Evolutionary conservation across 192 early-diverging fungal species (phyloP).

Genomic region (Mortierella alpina): DNA sequence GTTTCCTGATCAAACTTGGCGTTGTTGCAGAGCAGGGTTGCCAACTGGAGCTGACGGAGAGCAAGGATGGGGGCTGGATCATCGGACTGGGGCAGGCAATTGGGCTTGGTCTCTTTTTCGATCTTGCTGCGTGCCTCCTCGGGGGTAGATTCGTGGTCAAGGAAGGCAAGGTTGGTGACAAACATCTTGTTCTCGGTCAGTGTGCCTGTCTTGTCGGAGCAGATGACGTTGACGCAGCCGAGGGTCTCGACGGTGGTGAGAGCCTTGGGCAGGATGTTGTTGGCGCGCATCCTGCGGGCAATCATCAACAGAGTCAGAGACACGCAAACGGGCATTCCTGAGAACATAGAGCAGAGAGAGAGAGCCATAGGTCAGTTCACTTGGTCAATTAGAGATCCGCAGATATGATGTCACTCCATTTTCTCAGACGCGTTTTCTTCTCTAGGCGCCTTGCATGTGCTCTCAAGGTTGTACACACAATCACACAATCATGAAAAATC

Average conservation of each 20-base stretch:
- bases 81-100: constrained; percentile 48
- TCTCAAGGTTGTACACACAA: not conserved
- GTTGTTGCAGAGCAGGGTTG: constrained; percentile 70
- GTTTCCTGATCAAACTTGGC: constrained; percentile 71
- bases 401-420: constrained; percentile 34
- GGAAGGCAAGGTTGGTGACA: constrained; percentile 60
- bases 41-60: constrained; percentile 43
- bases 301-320: constrained; percentile 81
- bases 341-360: not conserved
- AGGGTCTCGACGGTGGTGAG: constrained; percentile 91
- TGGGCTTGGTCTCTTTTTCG: constrained; percentile 27
- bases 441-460: not conserved
- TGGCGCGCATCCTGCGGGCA: constrained; percentile 78
- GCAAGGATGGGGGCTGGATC: constrained; percentile 32
- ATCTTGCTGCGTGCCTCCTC: constrained; percentile 38
- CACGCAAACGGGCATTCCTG: constrained; percentile 80
- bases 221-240: constrained; percentile 73
- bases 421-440: constrained; percentile 3
- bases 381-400: not conserved
- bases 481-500: not conserved
- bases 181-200: constrained; percentile 85
- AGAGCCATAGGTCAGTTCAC: not conserved
- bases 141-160: constrained; percentile 51
- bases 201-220: constrained; percentile 94
- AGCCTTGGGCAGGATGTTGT: constrained; percentile 81